Conservation (phyloP, 2,329 filamentous ascomycete genomes). For the Colletotrichum navitas region DNA sequence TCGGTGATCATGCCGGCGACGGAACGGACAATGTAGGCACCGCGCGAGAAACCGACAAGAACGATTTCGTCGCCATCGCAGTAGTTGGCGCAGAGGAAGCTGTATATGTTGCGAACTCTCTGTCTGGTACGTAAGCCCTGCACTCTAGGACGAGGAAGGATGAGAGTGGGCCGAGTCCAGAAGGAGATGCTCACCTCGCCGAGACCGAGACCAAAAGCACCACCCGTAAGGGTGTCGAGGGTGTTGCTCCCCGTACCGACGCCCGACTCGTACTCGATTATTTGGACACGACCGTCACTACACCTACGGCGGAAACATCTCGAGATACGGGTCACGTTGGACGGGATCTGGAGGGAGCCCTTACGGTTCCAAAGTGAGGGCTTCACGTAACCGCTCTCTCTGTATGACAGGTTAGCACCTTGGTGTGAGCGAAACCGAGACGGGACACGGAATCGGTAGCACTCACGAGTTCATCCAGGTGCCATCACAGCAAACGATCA, state of each 20-base stretch:
- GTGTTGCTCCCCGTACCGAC: constrained; percentile 66
- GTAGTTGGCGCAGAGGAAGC: constrained; percentile 73
- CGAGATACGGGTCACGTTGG: constrained; percentile 72
- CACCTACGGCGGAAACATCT: constrained; percentile 66
- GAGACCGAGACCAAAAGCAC: constrained; percentile 67
- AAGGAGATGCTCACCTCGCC: constrained; percentile 56
- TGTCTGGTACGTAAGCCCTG: constrained; percentile 48
- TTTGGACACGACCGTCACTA: constrained; percentile 65
- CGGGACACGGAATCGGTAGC: background rate
- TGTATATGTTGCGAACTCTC: constrained; percentile 71
- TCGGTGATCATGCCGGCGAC: constrained; percentile 66
- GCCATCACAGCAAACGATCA: constrained; percentile 66
- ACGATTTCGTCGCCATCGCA: constrained; percentile 68
- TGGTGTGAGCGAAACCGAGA: background rate
- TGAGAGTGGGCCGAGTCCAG: background rate
- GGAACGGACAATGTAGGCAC: constrained; percentile 70
- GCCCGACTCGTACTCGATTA: constrained; percentile 72
- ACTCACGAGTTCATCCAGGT: constrained; percentile 64
- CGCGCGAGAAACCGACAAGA: constrained; percentile 69
- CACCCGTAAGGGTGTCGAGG: constrained; percentile 65
- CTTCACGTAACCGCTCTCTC: constrained; percentile 61
- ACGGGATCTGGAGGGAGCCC: constrained; percentile 63
- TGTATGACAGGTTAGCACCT: constrained; percentile 40
- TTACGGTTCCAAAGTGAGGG: constrained; percentile 52
- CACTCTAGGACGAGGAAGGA: background rate